phyloP scores from a whole-genome alignment of 495 filamentous ascomycete species.

The Clohesyomyces aquaticus region DNA sequence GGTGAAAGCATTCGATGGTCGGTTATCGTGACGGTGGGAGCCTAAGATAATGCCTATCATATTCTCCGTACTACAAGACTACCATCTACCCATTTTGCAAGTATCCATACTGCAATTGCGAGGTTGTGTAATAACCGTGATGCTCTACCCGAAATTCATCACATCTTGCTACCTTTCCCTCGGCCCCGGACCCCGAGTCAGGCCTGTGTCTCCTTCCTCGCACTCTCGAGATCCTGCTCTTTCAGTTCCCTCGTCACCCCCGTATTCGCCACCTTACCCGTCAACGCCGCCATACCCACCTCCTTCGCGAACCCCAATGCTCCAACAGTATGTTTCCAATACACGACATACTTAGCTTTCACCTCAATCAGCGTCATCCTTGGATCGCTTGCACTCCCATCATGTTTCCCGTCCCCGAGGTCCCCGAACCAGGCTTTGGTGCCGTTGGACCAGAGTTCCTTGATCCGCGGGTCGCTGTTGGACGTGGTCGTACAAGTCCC shows the following conservation, averaged over 20 bases:
- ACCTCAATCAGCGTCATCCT: constrained; percentile 49
- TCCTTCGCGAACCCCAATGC: constrained; percentile 42
- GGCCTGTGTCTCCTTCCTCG: constrained; percentile 25
- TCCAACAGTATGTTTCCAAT: constrained; percentile 42
- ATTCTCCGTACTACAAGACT: too few relatives aligned
- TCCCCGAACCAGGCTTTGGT: constrained; percentile 54
- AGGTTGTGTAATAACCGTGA: too few relatives aligned
- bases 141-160: too few relatives aligned
- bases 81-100: too few relatives aligned
- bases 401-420: constrained; percentile 52
- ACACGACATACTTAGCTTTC: constrained; percentile 44
- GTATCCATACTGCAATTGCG: too few relatives aligned
- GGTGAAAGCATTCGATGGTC: too few relatives aligned
- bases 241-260: constrained; percentile 42
- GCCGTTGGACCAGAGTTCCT: constrained; percentile 46
- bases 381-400: constrained; percentile 48
- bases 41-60: too few relatives aligned
- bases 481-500: constrained; percentile 42
- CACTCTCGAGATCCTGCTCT: constrained; percentile 41
- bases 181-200: too few relatives aligned
- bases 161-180: too few relatives aligned
- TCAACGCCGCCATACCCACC: constrained; percentile 37
- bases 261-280: constrained; percentile 43
- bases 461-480: constrained; percentile 50
- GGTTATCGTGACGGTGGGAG: too few relatives aligned